phyloP scores from a whole-genome alignment of 2,329 filamentous ascomycete species.

The Pseudogymnoascus sp. region DNA sequence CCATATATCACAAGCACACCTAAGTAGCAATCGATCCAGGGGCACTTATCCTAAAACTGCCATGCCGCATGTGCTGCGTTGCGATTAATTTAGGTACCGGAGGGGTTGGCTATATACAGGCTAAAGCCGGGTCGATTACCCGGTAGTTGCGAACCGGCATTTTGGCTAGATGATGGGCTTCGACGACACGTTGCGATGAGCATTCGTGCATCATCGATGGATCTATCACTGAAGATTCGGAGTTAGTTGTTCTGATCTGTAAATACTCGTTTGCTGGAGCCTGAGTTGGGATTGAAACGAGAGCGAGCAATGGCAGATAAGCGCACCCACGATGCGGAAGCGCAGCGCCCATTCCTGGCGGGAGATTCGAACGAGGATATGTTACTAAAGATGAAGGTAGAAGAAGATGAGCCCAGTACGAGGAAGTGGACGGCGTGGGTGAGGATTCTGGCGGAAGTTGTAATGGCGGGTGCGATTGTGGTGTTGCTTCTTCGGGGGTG shows the following conservation, averaged over 20 bases:
- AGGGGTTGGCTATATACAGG: slow-evolving; percentile 4
- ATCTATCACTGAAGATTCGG: neutral
- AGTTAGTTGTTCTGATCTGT: neutral
- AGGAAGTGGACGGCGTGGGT: neutral
- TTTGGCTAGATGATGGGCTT: neutral
- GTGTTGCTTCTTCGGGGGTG: neutral
- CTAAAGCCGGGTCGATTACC: neutral
- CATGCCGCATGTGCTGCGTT: neutral
- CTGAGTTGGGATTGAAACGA: neutral
- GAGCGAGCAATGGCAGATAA: neutral
- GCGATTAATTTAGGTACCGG: neutral
- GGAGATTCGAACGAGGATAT: neutral
- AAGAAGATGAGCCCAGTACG: neutral
- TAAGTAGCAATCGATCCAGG: neutral
- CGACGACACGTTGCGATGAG: slow-evolving; percentile 4
- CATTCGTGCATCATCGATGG: neutral
- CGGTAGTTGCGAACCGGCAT: neutral
- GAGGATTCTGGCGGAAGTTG: neutral
- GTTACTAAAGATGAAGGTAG: neutral
- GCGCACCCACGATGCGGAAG: neutral
- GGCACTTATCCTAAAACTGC: neutral
- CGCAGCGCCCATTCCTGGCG: neutral
- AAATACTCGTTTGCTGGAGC: neutral
- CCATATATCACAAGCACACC: neutral
- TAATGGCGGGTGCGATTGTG: neutral